Evolutionary conservation across 345 rosid genomes (phyloP).

Genomic region (Capsella bursapastoris): DNA sequence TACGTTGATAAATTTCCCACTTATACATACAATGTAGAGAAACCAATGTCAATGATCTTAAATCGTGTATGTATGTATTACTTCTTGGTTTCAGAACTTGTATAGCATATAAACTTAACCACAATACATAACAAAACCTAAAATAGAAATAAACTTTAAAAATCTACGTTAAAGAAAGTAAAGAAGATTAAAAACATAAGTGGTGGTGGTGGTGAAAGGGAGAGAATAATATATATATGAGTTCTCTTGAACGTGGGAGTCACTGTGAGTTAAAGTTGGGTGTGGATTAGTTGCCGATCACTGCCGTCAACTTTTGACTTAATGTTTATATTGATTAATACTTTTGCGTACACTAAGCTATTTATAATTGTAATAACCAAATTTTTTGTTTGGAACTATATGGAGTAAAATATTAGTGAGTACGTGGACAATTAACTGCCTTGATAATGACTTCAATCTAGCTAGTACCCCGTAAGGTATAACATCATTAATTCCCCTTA

Average conservation of each 20-base stretch:
- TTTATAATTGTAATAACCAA: constrained; percentile 24
- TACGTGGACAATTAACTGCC: constrained; percentile 46
- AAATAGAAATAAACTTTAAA: background rate
- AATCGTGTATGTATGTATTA: background rate
- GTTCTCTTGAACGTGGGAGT: constrained; percentile 25
- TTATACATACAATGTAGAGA: too few species aligned
- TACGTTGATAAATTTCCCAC: background rate
- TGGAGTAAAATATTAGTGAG: constrained; percentile 31
- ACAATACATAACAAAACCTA: background rate
- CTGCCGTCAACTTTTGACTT: constrained; percentile 47
- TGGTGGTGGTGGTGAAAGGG: background rate
- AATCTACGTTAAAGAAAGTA: background rate
- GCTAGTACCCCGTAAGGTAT: constrained; percentile 23
- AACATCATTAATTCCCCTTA: constrained; percentile 25
- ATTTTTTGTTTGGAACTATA: constrained; percentile 16
- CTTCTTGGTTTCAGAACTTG: background rate
- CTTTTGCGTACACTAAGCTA: constrained; percentile 22
- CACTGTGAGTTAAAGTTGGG: constrained; percentile 34
- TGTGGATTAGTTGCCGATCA: constrained; percentile 40
- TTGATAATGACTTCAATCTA: constrained; percentile 42
- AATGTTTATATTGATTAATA: constrained; percentile 23
- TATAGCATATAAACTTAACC: background rate
- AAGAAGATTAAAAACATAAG: background rate
- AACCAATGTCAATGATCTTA: background rate
- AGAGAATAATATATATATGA: background rate